Conservation (phyloP, 208 protist genomes). For the Leishmania martiniquensis region DNA sequence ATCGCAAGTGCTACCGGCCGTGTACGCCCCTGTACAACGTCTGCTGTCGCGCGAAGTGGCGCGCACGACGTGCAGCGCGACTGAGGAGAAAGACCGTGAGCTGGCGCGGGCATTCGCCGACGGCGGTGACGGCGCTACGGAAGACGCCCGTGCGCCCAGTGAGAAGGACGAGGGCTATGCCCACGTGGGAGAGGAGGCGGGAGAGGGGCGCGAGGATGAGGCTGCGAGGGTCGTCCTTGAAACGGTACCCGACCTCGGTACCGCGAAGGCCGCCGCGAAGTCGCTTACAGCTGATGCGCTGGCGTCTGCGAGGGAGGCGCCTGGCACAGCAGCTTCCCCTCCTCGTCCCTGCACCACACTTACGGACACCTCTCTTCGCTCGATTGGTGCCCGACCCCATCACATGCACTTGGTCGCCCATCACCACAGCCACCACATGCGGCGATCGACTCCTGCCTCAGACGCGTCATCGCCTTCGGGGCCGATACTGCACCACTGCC, state of each 20-base stretch:
- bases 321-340: neutral
- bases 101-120: neutral
- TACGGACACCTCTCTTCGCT: conserved; percentile 8
- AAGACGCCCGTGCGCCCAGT: neutral
- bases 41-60: conserved; percentile 16
- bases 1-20: conserved; percentile 11
- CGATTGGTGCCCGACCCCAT: conserved; percentile 13
- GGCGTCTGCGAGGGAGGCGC: neutral
- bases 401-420: conserved; percentile 19
- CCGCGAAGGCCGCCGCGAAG: neutral
- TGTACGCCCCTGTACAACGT: conserved; percentile 27
- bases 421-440: conserved; percentile 20
- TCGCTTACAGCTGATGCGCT: conserved; percentile 4
- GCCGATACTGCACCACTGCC: conserved; percentile 19
- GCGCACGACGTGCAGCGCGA: neutral
- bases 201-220: neutral
- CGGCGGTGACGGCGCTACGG: neutral
- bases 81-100: neutral
- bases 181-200: neutral
- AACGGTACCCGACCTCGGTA: neutral
- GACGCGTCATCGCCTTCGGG: conserved; percentile 9
- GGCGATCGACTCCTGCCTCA: neutral
- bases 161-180: neutral
- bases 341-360: neutral
- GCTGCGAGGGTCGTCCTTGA: neutral